Evolutionary conservation across 169 alveolate species (phyloP).

Genomic region (Plasmodium berghei): DNA sequence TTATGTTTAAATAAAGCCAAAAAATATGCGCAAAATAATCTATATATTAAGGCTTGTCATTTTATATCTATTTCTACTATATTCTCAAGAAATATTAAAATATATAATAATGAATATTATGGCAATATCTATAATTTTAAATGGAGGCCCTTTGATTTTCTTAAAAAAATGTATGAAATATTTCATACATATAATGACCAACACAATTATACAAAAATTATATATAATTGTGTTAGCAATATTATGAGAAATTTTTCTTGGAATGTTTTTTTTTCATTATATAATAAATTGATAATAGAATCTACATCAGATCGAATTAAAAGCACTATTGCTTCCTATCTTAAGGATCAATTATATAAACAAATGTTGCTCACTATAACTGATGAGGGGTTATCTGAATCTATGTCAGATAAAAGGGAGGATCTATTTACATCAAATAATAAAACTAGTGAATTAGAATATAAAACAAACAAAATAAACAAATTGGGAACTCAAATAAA

Average conservation of each 20-base stretch:
- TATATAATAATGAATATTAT: slow-evolving; percentile 14
- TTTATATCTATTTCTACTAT: slow-evolving; percentile 30
- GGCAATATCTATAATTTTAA: slow-evolving; percentile 65
- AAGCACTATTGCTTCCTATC: slow-evolving; percentile 32
- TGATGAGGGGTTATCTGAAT: not conserved
- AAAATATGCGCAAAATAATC: slow-evolving; percentile 13
- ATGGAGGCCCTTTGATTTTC: slow-evolving; percentile 74
- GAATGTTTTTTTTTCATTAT: slow-evolving; percentile 50
- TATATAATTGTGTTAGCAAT: slow-evolving; percentile 56
- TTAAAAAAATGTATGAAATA: slow-evolving; percentile 35
- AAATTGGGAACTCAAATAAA: slow-evolving; percentile 65
- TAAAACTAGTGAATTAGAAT: not conserved
- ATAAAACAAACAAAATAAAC: slow-evolving; percentile 10
- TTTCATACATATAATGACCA: slow-evolving; percentile 17
- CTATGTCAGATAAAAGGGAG: not conserved
- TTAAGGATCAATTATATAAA: slow-evolving; percentile 65
- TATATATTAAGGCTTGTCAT: slow-evolving; percentile 64
- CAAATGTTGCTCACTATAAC: slow-evolving; percentile 1
- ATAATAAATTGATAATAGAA: slow-evolving; percentile 42
- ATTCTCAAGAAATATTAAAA: slow-evolving; percentile 48
- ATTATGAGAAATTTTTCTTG: slow-evolving; percentile 72
- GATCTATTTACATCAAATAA: not conserved
- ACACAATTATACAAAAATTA: slow-evolving; percentile 23
- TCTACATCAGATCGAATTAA: slow-evolving; percentile 9
- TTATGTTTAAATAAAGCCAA: slow-evolving; percentile 55